These are phyloP conservation scores for Triadica sebifera DNA, from an alignment of 345 rosid genomes.

Conservation along the genomic window DNA sequence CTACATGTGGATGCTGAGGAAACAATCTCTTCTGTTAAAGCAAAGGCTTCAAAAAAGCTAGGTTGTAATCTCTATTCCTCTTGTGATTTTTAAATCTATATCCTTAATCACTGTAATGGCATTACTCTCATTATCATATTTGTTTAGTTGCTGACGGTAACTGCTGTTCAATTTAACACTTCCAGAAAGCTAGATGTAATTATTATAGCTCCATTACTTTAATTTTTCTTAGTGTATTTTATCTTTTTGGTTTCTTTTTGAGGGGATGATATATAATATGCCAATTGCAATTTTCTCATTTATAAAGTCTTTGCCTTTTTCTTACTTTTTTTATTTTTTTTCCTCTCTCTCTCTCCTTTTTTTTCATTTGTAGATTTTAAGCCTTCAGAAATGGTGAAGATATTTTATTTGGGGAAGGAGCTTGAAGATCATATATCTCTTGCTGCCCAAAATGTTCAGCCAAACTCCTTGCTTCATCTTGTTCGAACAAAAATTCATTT, in stretches of 20 bases:
- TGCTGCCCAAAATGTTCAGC: conserved; percentile 75
- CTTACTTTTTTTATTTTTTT: no score
- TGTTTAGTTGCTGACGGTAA: not conserved
- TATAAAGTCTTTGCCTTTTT: not conserved
- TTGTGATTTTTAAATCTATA: not conserved
- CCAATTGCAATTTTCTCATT: not conserved
- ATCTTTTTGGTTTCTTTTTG: not conserved
- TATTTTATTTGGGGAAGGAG: conserved; percentile 81
- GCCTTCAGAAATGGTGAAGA: conserved; percentile 74
- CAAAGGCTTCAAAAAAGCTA: conserved; percentile 92
- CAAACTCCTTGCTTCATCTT: conserved; percentile 89
- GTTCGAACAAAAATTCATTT: conserved; percentile 79
- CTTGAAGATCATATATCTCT: conserved; percentile 83
- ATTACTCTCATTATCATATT: not conserved
- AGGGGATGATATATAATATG: not conserved
- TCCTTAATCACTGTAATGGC: conserved; percentile 1
- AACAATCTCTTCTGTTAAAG: conserved; percentile 68
- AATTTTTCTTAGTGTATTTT: not conserved
- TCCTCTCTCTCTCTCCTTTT: not conserved
- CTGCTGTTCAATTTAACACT: not conserved
- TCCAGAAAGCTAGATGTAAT: not conserved
- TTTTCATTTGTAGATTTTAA: conserved; percentile 63
- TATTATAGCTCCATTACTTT: not conserved
- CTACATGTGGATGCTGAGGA: conserved; percentile 85
- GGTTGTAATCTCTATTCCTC: conserved; percentile 48